phyloP scores from a whole-genome alignment of 129 eudicot genomes.

The Pittosporum tobira region DNA sequence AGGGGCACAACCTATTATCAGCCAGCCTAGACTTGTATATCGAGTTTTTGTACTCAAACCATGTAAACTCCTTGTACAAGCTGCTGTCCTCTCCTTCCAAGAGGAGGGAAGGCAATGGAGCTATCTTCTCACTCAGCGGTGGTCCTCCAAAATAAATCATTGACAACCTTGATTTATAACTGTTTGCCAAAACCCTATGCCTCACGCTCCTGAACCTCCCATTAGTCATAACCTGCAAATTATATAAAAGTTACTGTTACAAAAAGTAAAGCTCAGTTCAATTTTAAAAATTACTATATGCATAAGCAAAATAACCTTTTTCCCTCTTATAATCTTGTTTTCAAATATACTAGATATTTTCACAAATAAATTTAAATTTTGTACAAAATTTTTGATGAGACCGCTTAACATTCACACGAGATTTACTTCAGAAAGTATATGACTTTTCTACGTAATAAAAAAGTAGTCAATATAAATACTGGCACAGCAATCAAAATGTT shows the following conservation, averaged over 20 bases:
- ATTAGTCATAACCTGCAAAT: constrained; percentile 52
- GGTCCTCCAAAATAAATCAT: constrained; percentile 66
- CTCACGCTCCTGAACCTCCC: constrained; percentile 54
- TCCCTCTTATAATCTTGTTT: no score
- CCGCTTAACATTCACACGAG: no score
- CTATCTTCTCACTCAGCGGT: constrained; percentile 55
- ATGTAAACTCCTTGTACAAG: constrained; percentile 88
- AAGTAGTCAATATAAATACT: no score
- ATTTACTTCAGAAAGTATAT: no score
- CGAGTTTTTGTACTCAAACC: constrained; percentile 86
- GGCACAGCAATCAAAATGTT: no score
- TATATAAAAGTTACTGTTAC: no score
- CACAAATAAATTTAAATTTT: no score
- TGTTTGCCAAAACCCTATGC: constrained; percentile 49
- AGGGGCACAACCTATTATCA: constrained; percentile 58
- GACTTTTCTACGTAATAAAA: no score
- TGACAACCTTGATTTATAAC: constrained; percentile 37
- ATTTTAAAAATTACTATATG: no score
- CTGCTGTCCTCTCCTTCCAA: constrained; percentile 44
- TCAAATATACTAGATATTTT: no score
- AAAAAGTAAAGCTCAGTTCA: no score
- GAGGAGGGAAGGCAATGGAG: constrained; percentile 47
- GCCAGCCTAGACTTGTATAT: constrained; percentile 63
- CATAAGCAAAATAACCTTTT: neutral
- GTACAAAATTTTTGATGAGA: no score